A percentile compares a stretch with the other conserved stretches of the same genome.
These are phyloP conservation scores for Noccaea bulbosa DNA, from an alignment of 345 rosid genomes.

Conservation along the genomic window DNA sequence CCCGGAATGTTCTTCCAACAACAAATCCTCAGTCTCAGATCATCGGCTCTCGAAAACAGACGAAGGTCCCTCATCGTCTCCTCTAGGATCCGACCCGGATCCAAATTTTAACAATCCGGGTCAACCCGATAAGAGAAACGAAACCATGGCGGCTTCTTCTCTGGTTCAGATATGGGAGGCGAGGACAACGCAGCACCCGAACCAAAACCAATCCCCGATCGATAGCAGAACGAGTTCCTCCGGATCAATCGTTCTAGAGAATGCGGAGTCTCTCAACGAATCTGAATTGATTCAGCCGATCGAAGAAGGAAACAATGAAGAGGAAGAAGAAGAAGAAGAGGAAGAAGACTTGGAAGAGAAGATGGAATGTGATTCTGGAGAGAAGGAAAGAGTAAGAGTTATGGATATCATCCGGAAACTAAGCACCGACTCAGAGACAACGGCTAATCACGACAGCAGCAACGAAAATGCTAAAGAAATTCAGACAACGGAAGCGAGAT, in stretches of 20 bases:
- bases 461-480: constrained; percentile 41
- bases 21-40: constrained; percentile 43
- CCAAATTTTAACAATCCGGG: constrained; percentile 3
- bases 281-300: constrained; percentile 26
- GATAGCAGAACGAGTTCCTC: constrained; percentile 40
- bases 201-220: constrained; percentile 33
- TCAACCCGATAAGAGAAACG: constrained; percentile 26
- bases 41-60: constrained; percentile 47
- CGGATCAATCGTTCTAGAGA: constrained; percentile 33
- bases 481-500: constrained; percentile 42
- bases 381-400: constrained; percentile 58
- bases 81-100: constrained; percentile 24
- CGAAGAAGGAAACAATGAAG: constrained; percentile 22
- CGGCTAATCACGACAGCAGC: constrained; percentile 29
- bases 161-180: constrained; percentile 96
- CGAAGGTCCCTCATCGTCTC: constrained; percentile 15
- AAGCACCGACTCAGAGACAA: constrained; percentile 37
- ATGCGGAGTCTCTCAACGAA: constrained; percentile 24
- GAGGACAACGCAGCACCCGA: constrained; percentile 53
- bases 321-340: constrained; percentile 41
- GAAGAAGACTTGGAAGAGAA: constrained; percentile 17
- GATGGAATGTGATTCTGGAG: constrained; percentile 51
- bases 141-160: constrained; percentile 67
- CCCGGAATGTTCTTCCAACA: constrained; percentile 28
- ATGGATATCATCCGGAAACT: constrained; percentile 71